Percentiles rank a stretch among this genome's conserved stretches.
Evolutionary conservation across 78 protist species (phyloP).

Genomic region (Chrysochromulina tobinii): DNA sequence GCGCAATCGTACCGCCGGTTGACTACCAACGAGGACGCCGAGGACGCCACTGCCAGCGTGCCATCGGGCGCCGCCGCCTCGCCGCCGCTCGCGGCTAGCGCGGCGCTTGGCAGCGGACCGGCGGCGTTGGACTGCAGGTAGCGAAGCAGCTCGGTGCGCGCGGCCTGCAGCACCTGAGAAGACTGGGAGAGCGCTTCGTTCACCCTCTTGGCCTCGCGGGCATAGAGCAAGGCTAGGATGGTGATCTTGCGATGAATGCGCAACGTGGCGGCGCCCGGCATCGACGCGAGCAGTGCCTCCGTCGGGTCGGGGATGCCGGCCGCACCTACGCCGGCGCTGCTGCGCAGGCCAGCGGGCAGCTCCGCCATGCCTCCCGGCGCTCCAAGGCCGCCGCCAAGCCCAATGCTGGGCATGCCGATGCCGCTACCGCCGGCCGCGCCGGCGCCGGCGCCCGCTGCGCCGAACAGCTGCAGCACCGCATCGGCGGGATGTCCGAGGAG

Average conservation of each 20-base stretch:
- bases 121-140: slow-evolving; percentile 22
- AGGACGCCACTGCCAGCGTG: not conserved
- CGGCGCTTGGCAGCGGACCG: not conserved
- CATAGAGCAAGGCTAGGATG: slow-evolving; percentile 48
- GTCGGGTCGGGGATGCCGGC: not conserved
- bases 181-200: slow-evolving; percentile 49
- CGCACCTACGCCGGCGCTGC: not conserved
- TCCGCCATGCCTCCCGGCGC: not conserved
- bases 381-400: not conserved
- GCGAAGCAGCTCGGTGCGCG: slow-evolving; percentile 60
- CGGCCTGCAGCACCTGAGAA: slow-evolving; percentile 51
- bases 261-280: not conserved
- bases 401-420: not conserved
- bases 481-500: not conserved
- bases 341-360: no score
- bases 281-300: not conserved
- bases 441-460: not conserved
- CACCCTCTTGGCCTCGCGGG: slow-evolving; percentile 44
- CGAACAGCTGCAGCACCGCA: not conserved
- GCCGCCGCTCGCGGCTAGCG: not conserved
- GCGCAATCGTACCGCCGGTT: not conserved
- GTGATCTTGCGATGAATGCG: not conserved
- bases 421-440: not conserved
- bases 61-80: not conserved
- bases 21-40: no score